Percentiles rank a stretch among this genome's conserved stretches.
Evolutionary conservation across 2,329 filamentous ascomycete genomes (phyloP).

Genomic region (Myriosclerotinia scirpicola): DNA sequence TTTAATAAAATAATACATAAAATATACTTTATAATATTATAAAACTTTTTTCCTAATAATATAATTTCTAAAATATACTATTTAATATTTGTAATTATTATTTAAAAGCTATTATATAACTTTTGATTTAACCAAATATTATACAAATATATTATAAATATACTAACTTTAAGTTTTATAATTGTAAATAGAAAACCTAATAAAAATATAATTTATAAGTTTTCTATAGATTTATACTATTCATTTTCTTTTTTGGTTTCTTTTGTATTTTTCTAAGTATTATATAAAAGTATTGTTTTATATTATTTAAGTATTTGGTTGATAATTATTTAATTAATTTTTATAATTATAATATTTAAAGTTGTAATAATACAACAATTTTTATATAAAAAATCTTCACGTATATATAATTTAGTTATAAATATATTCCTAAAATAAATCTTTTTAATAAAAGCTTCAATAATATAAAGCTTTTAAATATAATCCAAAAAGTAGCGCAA

Average conservation of each 20-base stretch:
- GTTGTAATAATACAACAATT: too few relatives aligned
- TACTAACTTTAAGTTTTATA: neutral
- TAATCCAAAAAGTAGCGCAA: neutral
- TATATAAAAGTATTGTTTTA: neutral
- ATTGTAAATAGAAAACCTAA: neutral
- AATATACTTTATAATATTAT: slow-evolving; percentile 10
- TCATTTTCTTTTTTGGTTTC: neutral
- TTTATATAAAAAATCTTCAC: neutral
- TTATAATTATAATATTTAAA: too few relatives aligned
- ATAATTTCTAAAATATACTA: neutral
- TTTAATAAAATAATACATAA: neutral
- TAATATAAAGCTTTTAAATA: neutral
- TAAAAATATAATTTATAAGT: neutral
- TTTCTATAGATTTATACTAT: neutral
- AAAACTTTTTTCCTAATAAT: slow-evolving; percentile 5
- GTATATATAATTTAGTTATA: neutral
- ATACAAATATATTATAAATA: slow-evolving; percentile 4
- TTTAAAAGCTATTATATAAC: slow-evolving; percentile 1
- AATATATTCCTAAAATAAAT: neutral
- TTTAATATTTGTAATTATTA: neutral
- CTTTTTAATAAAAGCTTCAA: neutral
- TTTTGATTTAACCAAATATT: neutral
- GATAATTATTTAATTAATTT: neutral
- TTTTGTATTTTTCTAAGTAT: neutral
- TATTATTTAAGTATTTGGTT: neutral